Conservation (phyloP, 805 yeast species). For the Saccharomycopsis javanensis region DNA sequence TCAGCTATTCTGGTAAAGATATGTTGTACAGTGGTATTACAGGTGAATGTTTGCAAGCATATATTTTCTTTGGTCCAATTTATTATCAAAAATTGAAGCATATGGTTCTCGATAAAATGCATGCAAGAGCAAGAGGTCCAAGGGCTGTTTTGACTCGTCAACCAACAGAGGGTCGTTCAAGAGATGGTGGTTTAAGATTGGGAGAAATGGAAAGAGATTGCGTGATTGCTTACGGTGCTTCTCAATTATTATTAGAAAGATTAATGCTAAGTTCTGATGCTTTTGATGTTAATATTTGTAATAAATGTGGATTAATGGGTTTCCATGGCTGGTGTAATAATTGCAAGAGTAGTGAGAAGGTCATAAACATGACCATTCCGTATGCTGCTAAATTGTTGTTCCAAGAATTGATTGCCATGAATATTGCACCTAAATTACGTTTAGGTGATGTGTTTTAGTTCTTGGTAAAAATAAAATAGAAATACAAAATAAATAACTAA, state of each 20-base stretch:
- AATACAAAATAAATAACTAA: no score
- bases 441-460: constrained; percentile 77
- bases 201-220: constrained; percentile 99
- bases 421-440: constrained; percentile 91
- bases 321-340: constrained; percentile 97
- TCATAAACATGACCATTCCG: constrained; percentile 92
- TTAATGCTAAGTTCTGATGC: constrained; percentile 96
- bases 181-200: constrained; percentile 97
- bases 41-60: constrained; percentile 95
- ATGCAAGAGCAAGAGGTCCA: constrained; percentile 98
- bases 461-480: no score
- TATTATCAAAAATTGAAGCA: constrained; percentile 97
- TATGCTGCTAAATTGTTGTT: constrained; percentile 96
- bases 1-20: constrained; percentile 91
- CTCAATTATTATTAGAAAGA: constrained; percentile 86
- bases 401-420: constrained; percentile 98
- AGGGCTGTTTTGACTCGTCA: constrained; percentile 96
- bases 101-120: constrained; percentile 99
- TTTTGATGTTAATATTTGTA: constrained; percentile 93
- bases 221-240: constrained; percentile 98
- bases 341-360: constrained; percentile 78
- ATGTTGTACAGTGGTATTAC: constrained; percentile 96
- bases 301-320: constrained; percentile 93
- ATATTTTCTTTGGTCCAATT: constrained; percentile 96
- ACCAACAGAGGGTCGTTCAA: constrained; percentile 97